These are phyloP conservation scores for Linnemannia schmuckeri DNA, from an alignment of 192 early-diverging fungal species.

Conservation along the genomic window DNA sequence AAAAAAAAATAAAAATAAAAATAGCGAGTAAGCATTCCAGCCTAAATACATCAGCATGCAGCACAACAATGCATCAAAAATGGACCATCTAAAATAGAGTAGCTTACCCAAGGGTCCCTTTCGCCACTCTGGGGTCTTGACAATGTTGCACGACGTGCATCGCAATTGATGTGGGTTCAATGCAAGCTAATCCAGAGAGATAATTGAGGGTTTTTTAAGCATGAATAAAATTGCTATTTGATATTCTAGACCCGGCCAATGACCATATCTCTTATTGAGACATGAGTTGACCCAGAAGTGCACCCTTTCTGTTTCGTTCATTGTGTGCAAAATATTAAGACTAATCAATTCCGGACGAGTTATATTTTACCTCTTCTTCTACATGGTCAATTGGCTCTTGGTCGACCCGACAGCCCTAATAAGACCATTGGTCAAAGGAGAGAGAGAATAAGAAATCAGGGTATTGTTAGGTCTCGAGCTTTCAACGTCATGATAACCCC, in stretches of 20 bases:
- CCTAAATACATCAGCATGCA: neutral
- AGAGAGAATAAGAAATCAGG: neutral
- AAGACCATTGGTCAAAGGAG: neutral
- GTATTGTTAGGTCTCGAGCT: neutral
- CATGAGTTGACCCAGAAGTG: neutral
- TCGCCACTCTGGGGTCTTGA: slow-evolving; percentile 57
- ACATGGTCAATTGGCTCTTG: slow-evolving; percentile 30
- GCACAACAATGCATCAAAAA: neutral
- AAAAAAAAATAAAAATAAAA: neutral
- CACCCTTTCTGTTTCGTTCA: neutral
- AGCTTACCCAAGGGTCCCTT: slow-evolving; percentile 47
- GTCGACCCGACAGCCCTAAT: slow-evolving; percentile 43
- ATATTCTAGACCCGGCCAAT: neutral
- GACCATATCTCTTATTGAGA: neutral
- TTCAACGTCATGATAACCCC: neutral
- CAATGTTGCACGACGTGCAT: slow-evolving; percentile 49
- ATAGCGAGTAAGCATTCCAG: neutral
- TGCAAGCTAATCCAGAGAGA: slow-evolving; percentile 10
- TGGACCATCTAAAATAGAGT: neutral
- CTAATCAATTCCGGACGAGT: neutral
- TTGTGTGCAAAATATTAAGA: neutral
- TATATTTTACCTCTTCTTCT: slow-evolving; percentile 41
- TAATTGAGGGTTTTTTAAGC: neutral
- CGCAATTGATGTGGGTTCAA: slow-evolving; percentile 35
- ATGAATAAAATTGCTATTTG: neutral